phyloP scores from a whole-genome alignment of 2,329 filamentous ascomycete species.

The Claviceps citrina region DNA sequence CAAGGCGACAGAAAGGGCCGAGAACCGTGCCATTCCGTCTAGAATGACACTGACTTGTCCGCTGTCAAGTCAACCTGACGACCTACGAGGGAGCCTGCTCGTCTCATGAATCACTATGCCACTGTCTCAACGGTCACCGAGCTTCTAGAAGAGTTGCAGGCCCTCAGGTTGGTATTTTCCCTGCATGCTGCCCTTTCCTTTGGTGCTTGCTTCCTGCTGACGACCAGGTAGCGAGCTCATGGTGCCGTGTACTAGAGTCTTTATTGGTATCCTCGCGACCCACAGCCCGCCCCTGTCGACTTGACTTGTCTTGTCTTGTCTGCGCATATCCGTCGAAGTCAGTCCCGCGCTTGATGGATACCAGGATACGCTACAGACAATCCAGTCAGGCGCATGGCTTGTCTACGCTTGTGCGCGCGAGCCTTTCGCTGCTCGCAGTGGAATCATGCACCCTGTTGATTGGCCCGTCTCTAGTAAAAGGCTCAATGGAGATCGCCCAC shows the following conservation, averaged over 20 bases:
- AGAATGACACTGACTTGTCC: background rate
- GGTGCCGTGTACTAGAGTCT: background rate
- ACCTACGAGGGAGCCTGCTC: background rate
- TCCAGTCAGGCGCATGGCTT: slow-evolving; percentile 2
- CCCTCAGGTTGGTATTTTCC: slow-evolving; percentile 11
- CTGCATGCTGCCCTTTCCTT: no score
- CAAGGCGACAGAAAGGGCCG: background rate
- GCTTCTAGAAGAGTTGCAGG: slow-evolving; percentile 19
- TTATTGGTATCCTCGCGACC: slow-evolving; percentile 2
- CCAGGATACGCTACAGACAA: slow-evolving; percentile 1
- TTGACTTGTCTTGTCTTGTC: slow-evolving; percentile 5
- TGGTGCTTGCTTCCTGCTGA: no score
- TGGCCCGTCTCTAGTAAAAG: slow-evolving; percentile 16
- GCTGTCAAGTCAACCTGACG: background rate
- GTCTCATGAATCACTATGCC: background rate
- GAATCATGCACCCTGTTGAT: slow-evolving; percentile 1
- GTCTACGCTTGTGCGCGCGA: slow-evolving; percentile 4
- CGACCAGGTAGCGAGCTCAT: background rate
- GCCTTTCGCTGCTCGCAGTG: slow-evolving; percentile 6
- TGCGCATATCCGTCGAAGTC: slow-evolving; percentile 4
- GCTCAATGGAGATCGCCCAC: slow-evolving; percentile 3
- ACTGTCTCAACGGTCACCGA: slow-evolving; percentile 11
- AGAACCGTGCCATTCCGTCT: background rate
- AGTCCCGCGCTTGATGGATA: background rate
- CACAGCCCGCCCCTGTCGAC: background rate